phyloP scores from a whole-genome alignment of 1,284 basidiomycete genomes.

The Mycena citricolor region DNA sequence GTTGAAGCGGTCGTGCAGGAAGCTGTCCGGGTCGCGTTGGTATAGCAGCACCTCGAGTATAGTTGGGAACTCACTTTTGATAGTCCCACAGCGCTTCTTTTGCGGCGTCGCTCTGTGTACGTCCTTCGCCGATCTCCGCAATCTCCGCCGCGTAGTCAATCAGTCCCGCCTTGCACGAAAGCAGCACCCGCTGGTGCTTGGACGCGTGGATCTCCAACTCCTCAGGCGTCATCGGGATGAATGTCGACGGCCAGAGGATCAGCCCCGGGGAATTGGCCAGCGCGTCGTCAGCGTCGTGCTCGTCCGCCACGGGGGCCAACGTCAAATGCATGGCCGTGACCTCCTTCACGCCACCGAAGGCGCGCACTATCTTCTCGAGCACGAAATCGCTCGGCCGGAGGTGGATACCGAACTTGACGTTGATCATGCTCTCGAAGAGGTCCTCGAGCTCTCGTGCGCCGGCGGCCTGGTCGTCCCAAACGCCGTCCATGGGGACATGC shows the following conservation, averaged over 20 bases:
- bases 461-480: constrained; percentile 28
- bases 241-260: constrained; percentile 37
- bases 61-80: constrained; percentile 30
- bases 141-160: constrained; percentile 35
- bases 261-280: constrained; percentile 33
- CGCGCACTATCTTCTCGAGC: constrained; percentile 31
- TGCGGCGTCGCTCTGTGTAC: constrained; percentile 33
- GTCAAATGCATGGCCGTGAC: constrained; percentile 35
- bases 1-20: constrained; percentile 37
- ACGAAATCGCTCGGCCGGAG: constrained; percentile 35
- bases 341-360: constrained; percentile 35
- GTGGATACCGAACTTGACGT: constrained; percentile 36
- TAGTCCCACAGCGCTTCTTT: constrained; percentile 40
- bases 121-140: constrained; percentile 32
- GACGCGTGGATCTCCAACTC: constrained; percentile 36
- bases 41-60: constrained; percentile 2
- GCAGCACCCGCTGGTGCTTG: constrained; percentile 35
- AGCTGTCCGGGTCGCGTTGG: constrained; percentile 25
- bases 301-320: constrained; percentile 35
- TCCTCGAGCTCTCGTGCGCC: constrained; percentile 34
- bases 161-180: constrained; percentile 34
- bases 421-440: constrained; percentile 40
- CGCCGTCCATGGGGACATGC: constrained; percentile 25
- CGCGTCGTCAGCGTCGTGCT: too few species aligned
- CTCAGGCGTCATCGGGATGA: constrained; percentile 34